Evolutionary conservation across 2,329 filamentous ascomycete genomes (phyloP), one percentile per base, ranked within the genome.

Genomic region (Zymoseptoria tritici): DNA sequence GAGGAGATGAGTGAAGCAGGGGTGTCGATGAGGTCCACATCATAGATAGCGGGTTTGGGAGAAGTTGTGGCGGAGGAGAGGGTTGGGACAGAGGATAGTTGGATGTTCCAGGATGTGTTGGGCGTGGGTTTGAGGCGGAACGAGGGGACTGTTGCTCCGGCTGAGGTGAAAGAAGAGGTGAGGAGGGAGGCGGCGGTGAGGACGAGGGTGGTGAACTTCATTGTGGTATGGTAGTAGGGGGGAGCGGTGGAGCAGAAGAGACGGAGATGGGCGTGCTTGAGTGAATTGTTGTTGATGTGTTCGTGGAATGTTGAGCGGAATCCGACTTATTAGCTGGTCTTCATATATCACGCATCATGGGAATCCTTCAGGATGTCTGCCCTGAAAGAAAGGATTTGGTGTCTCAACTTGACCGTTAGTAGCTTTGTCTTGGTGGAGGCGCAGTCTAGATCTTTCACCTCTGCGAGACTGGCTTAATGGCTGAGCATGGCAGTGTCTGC

Each of bases 91-190:
- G 19, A 46, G n/a, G 13, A 26, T 29, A 64, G 60, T 36, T 62
- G 54, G 4, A 64, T 64, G 58, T 64, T 64, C 60, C 60, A 64
- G 36, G 62, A 29, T 24, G 57, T 51, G n/a, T 58, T 58, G 36
- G 60, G 56, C 7, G 54, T 61, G 26, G 62, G 62, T n/a, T 64
- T 42, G 22, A 61, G 49, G 36, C 16, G 36, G 36, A 46, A 46
- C 2, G 36, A 16, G 36, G 36, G 36, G 11, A n/a, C 6, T 16
- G 11, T 46, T 46, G 36, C 13, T 13, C 36, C 36, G 4, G 36
- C 36, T 13, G 51, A 53, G 50, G 54, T 7, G 29, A 52, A 53
- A 4, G 24, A 46, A 1, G 36, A n/a, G 36, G 13, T n/a, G 2
- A 46, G 13, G 13, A 46, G 13, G 36, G 36, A 46, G 36, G 16